These are phyloP conservation scores for Mycena epipterygia DNA, from an alignment of 768 basidiomycete genomes.

Conservation along the genomic window DNA sequence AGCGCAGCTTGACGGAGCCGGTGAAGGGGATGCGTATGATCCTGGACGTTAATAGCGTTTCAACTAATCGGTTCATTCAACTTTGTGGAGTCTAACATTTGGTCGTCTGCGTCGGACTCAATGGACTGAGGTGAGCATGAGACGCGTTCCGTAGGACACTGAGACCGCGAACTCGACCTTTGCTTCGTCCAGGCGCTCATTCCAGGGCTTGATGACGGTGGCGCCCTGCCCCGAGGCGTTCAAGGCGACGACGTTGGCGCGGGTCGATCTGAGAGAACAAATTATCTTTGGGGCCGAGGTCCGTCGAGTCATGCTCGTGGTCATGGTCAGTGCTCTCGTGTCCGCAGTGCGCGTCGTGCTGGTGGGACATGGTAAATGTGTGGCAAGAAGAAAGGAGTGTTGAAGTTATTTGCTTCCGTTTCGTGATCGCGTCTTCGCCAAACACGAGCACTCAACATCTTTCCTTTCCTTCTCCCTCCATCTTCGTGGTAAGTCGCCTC, in stretches of 20 bases:
- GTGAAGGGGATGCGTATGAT: slow-evolving; percentile 91
- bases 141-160: background rate
- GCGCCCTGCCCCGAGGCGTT: slow-evolving; percentile 70
- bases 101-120: slow-evolving; percentile 93
- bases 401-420: background rate
- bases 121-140: slow-evolving; percentile 65
- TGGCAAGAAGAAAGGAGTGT: background rate
- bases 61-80: background rate
- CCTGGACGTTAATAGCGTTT: slow-evolving; percentile 51
- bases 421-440: background rate
- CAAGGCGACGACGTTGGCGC: slow-evolving; percentile 82
- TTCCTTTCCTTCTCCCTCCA: background rate
- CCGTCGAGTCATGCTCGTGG: slow-evolving; percentile 20
- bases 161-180: slow-evolving; percentile 59
- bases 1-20: slow-evolving; percentile 86
- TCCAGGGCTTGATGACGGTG: slow-evolving; percentile 89
- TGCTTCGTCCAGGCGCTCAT: slow-evolving; percentile 78
- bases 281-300: slow-evolving; percentile 60
- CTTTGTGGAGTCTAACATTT: slow-evolving; percentile 67
- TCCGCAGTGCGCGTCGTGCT: slow-evolving; percentile 27
- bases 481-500: slow-evolving; percentile 17
- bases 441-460: background rate
- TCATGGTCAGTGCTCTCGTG: slow-evolving; percentile 29
- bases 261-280: slow-evolving; percentile 84
- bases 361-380: slow-evolving; percentile 13